Conservation (phyloP, 2,329 filamentous ascomycete genomes). For the Pezicula radicicola region DNA sequence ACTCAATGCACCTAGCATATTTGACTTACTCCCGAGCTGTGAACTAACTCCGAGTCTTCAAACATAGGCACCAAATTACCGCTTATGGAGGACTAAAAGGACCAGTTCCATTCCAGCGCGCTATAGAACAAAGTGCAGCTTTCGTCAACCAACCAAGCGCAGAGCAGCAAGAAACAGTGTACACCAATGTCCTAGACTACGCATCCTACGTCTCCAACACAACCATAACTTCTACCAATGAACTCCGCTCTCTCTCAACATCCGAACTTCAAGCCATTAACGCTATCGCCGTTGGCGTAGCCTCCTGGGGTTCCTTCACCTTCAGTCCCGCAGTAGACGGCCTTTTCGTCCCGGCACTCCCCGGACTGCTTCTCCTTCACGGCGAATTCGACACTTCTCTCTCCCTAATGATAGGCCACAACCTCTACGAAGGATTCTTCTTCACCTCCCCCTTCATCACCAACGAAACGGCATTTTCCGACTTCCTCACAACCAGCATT, state of each 20-base stretch:
- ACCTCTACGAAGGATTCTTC: constrained; percentile 35
- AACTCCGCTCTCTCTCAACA: constrained; percentile 10
- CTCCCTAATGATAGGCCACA: constrained; percentile 43
- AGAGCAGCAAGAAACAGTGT: neutral
- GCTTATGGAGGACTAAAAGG: constrained; percentile 39
- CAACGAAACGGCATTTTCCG: constrained; percentile 10
- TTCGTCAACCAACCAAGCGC: constrained; percentile 33
- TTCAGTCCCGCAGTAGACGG: constrained; percentile 46
- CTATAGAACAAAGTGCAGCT: constrained; percentile 20
- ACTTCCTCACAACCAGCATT: constrained; percentile 10
- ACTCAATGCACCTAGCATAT: too few species aligned
- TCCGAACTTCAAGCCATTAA: constrained; percentile 7
- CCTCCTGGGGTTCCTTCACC: constrained; percentile 9
- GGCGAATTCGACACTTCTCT: constrained; percentile 41
- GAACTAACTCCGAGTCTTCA: too few species aligned
- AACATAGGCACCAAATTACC: constrained; percentile 45
- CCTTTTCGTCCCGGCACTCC: constrained; percentile 41
- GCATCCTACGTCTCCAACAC: constrained; percentile 1
- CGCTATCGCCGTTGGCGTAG: constrained; percentile 3
- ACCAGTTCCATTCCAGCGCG: constrained; percentile 37
- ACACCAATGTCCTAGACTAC: constrained; percentile 10
- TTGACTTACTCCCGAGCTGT: too few species aligned
- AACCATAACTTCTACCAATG: constrained; percentile 9
- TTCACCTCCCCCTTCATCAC: constrained; percentile 33
- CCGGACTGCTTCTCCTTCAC: constrained; percentile 38